Evolutionary conservation across 495 filamentous ascomycete genomes (phyloP), one percentile per base, ranked within the genome.

Genomic region (Mycothermus thermophilus): DNA sequence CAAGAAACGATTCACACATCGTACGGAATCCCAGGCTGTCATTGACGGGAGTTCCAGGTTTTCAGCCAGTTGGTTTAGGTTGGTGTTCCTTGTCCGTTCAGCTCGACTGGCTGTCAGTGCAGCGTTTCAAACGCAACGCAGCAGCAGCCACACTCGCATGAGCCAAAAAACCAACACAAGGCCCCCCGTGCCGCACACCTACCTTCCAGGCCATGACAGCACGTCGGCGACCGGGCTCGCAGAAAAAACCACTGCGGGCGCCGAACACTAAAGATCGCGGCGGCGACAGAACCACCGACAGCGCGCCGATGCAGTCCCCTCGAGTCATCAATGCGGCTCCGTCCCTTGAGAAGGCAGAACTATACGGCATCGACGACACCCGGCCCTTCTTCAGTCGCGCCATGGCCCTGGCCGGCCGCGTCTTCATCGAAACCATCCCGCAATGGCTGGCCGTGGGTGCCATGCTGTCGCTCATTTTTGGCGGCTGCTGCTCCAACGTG

Each of bases 401-500:
- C 32, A 60, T 70, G 64, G 67, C 63, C 15, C 51, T 71, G 35
- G 64, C 62, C 23, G 66, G 67, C 26, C 63, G 66, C 42, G 64
- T 72, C 39, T 64, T 70, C 38, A 70, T 71, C 51, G 67, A 74
- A 48, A 71, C 71, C 11, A 62, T 85, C 34, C 75, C 79, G 14
- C 69, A 69, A 47, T 79, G 77, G 77, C 59, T 82, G 6, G 71
- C 70, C 37, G 64, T 78, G 27, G 59, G 70, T 19, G 66, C 77
- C 42, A 90, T 93, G 66, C 62, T 84, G n/a, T 73, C 67, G 15
- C 65, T 95, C 37, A 97, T 97, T 30, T 94, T 97, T 53, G 90
- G 92, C 25, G 90, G 90, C 23, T 99, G 90, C 52, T 99, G 90
- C 66, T 85, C 86, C 20, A 99, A 96, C 67, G 90, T 97, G 19